These are phyloP conservation scores for Neurospora sp. DNA, from an alignment of 495 filamentous ascomycete genomes.

Conservation along the genomic window DNA sequence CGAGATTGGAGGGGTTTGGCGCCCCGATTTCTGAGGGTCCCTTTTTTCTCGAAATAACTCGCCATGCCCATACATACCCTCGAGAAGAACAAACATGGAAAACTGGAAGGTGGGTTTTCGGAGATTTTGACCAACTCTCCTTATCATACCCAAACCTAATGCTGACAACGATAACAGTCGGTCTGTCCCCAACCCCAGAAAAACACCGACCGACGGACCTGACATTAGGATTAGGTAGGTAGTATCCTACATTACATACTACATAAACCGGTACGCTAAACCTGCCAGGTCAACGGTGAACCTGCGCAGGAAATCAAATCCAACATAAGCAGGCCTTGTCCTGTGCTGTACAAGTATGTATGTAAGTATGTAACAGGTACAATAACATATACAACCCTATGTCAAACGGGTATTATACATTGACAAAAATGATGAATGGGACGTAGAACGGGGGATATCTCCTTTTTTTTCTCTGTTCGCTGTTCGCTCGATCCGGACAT, in stretches of 20 bases:
- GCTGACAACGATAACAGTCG: neutral
- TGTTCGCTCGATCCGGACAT: neutral
- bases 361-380: neutral
- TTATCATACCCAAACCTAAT: neutral
- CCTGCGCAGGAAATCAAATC: neutral
- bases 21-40: neutral
- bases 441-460: neutral
- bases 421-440: neutral
- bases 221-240: neutral
- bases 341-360: neutral
- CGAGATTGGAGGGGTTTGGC: neutral
- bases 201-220: neutral
- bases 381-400: neutral
- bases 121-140: neutral
- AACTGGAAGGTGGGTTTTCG: neutral
- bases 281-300: neutral
- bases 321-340: neutral
- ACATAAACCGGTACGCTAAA: neutral
- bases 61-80: neutral
- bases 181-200: neutral
- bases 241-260: neutral
- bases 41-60: neutral
- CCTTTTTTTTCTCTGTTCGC: neutral
- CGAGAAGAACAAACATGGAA: neutral
- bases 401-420: neutral